Evolutionary conservation across 192 early-diverging fungal species (phyloP), one percentile per base, ranked within the genome.

Genomic region (Ramicandelaber brevisporus): DNA sequence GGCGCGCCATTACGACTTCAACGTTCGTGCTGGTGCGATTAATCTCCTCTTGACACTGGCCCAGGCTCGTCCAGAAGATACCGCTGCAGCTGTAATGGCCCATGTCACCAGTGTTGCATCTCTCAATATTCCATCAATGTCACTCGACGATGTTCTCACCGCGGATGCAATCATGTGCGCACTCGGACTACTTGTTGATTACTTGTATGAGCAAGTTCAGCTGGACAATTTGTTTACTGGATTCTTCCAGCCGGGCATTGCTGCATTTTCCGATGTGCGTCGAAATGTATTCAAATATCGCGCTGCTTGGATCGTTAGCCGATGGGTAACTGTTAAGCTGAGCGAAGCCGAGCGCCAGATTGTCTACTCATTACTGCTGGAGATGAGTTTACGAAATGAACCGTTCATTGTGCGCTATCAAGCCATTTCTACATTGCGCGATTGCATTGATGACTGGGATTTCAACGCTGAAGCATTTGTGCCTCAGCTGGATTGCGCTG

Each of bases 361-460:
- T 12, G 67, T 80, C 8, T 93, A 89, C 46, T 44, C 54, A 19
- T 48, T 73, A 9, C 55, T 93, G 39, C 27, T 86, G 12, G 58
- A 63, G 20, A 45, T 86, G 1, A 56, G 78, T 40, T 34, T 38
- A n/a, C 39, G 56, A 1, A 53, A 65, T n/a, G 68, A 80, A 38
- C 76, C 81, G 17, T 39, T 82, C 40, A 66, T 78, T 21, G 79
- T 89, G 20, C 68, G 80, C 2, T 56, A 89, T 22, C 66, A 74
- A 8, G 68, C 84, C 7, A 59, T 73, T 8, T 43, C 62, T 4
- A 66, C 65, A 19, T 42, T 89, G 2, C 37, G 55, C 24, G 38
- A 34, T 16, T 68, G 72, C 20, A 52, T 93, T 15, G 81, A 83
- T 30, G 82, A 89, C 36, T 82, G 77, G 77, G 79, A 84, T 33